Evolutionary conservation across 1,284 basidiomycete genomes (phyloP).

Genomic region (Cystobasidium sp.): DNA sequence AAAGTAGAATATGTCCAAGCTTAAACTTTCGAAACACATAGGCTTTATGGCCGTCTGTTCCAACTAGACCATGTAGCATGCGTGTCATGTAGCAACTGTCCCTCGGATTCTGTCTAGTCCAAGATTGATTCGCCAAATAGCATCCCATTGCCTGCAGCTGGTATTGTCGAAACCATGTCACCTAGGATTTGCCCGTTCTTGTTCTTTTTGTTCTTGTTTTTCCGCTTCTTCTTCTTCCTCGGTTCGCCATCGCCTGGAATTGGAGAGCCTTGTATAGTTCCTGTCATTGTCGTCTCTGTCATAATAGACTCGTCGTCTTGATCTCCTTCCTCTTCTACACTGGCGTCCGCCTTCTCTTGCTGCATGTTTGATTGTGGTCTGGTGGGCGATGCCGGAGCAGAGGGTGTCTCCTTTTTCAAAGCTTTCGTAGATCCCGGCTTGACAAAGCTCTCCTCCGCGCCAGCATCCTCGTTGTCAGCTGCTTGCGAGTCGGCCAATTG

Average conservation of each 20-base stretch:
- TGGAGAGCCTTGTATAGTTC: slow-evolving; percentile 4
- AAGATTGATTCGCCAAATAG: slow-evolving; percentile 40
- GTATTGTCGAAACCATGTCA: not conserved
- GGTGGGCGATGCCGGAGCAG: not conserved
- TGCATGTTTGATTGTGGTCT: not conserved
- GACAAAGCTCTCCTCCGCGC: not conserved
- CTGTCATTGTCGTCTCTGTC: slow-evolving; percentile 23
- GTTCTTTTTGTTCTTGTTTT: slow-evolving; percentile 40
- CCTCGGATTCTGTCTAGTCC: slow-evolving; percentile 9
- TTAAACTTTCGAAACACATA: not conserved
- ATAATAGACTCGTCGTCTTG: slow-evolving; percentile 2
- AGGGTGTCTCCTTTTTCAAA: not conserved
- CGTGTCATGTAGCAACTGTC: not conserved
- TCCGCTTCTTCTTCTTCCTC: slow-evolving; percentile 28
- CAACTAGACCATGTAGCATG: slow-evolving; percentile 5
- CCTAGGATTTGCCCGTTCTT: not conserved
- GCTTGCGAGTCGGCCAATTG: not conserved
- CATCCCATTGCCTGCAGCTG: not conserved
- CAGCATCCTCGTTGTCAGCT: not conserved
- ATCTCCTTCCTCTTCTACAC: not conserved
- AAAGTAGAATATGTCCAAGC: not conserved
- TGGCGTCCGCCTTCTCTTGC: not conserved
- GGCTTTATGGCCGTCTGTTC: not conserved
- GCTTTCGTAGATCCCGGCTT: not conserved
- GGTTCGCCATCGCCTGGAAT: not conserved